phyloP scores from a whole-genome alignment of 352 stramenopile species.

The Phytopythium delawarense region DNA sequence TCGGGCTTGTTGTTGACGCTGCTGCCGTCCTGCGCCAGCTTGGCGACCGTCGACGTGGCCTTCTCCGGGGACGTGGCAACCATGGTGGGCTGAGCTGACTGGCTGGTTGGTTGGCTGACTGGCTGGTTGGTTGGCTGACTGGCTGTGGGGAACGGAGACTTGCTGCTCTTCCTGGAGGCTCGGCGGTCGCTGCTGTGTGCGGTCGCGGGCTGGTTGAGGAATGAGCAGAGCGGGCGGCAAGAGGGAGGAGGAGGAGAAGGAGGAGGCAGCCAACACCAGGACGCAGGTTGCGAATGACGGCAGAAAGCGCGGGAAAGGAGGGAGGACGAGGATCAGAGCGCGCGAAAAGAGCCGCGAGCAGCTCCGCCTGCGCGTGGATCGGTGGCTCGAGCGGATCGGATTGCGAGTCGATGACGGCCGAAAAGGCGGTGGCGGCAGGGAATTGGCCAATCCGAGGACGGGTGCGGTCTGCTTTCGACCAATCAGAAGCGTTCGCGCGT shows the following conservation, averaged over 20 bases:
- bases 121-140: no score
- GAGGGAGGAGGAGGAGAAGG: not conserved
- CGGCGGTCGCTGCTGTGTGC: not conserved
- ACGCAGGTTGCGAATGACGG: no score
- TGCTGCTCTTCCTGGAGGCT: not conserved
- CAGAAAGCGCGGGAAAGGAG: slow-evolving; percentile 10
- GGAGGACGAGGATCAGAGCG: slow-evolving; percentile 1
- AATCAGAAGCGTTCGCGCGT: slow-evolving; percentile 20
- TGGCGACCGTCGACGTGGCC: slow-evolving; percentile 17
- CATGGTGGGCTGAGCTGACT: slow-evolving; percentile 22
- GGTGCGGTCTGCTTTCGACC: slow-evolving; percentile 5
- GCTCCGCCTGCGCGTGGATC: not conserved
- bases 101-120: not conserved
- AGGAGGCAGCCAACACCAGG: not conserved
- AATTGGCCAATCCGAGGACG: slow-evolving; percentile 5
- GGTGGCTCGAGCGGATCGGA: not conserved
- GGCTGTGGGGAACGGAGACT: no score
- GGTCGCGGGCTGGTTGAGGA: slow-evolving; percentile 25
- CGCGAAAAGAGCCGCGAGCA: not conserved
- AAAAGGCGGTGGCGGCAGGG: not conserved
- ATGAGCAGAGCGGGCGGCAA: slow-evolving; percentile 12
- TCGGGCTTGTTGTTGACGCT: slow-evolving; percentile 13
- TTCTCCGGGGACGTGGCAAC: slow-evolving; percentile 27
- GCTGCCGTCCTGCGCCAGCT: slow-evolving; percentile 25
- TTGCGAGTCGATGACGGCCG: not conserved